Evolutionary conservation across 2,329 filamentous ascomycete species (phyloP), one percentile per base, ranked within the genome.

Genomic region (Colletotrichum musicola): DNA sequence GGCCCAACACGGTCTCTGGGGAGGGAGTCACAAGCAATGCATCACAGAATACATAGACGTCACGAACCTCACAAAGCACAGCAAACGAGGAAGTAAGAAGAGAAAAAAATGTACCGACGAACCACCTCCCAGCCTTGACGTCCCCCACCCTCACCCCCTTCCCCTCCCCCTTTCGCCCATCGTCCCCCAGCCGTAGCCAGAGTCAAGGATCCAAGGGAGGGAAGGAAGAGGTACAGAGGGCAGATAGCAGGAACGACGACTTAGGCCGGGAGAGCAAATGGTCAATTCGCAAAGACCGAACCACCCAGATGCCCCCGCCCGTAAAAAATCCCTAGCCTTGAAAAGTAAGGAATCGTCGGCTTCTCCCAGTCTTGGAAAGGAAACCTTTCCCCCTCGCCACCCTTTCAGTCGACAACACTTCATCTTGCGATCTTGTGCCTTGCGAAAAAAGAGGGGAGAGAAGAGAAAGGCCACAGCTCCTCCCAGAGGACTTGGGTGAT

Each of bases 221-320:
- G 7, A 10, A 35, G 30, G 10, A 10, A 35, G 30, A 35, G 30
- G 10, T 7, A 35, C 1, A 30, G 18, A 44, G 64, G 71, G 76
- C 72, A 80, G 81, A 79, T 81, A 75, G 50, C 80, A 83, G 80
- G 76, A 35, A 76, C 71, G 64, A 65, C 65, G 50, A 10, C 42
- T 27, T 3, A 71, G 72, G 74, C 73, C 71, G 77, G 77, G 81
- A 81, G 77, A 81, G 80, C 79, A 83, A 81, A 82, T 79, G 79
- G 80, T 81, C 78, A 80, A 81, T 78, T 78, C 75, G 75, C 76
- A 72, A 53, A 42, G 49, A 69, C 78, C 76, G 73, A 78, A 79
- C 77, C 74, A 59, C 72, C 78, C 72, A 71, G 56, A 67, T 74
- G 72, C 73, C 74, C 74, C 75, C 74, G 25, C 74, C 73, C 75